Evolutionary conservation across 2,329 filamentous ascomycete genomes (phyloP), one percentile per base, ranked within the genome.

Genomic region (Aspergillus sp.): DNA sequence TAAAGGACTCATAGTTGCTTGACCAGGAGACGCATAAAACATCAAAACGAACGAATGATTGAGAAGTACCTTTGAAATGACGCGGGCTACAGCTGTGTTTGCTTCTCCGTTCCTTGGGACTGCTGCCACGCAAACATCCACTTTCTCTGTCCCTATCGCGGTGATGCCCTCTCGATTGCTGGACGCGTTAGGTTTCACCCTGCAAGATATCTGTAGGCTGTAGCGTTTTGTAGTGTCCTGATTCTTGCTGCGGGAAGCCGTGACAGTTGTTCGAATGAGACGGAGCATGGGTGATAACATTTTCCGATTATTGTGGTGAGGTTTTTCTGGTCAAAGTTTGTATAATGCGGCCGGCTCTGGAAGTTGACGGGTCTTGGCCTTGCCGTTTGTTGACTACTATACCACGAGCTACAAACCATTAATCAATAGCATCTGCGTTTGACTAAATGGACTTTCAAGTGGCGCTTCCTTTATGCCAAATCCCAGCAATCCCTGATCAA

Each of bases 91-190:
- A 4, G 88, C 87, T 67, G 82, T 83, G 68, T 91, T 91, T 5
- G 88, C 84, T 68, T 89, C 86, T 14, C 87, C 87, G 14, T 90
- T 86, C 59, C 82, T 80, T 11, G 88, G 80, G 62, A 82, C 86
- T 0, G 86, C 87, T 0, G 87, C 75, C 2, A 90, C 87, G 48
- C 86, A 88, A 1, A 91, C 70, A 59, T 89, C 83, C 47, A 91
- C 80, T 2, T 75, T 75, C 6, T 84, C 79, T 23, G 85, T 79
- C 0, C 81, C 80, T 4, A 91, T 72, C 0, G 79, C 77, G 3
- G 76, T 68, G 45, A 91, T 78, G 14, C 88, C 88, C 64, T 89
- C 82, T 35, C 86, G 82, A 23, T 78, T 78, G 27, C 83, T 84
- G 68, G 79, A 85, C 12, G 84, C 83, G 3, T 87, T 86, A 0